phyloP scores from a whole-genome alignment of 2,329 filamentous ascomycete genomes.

The Uncinocarpus reesii region DNA sequence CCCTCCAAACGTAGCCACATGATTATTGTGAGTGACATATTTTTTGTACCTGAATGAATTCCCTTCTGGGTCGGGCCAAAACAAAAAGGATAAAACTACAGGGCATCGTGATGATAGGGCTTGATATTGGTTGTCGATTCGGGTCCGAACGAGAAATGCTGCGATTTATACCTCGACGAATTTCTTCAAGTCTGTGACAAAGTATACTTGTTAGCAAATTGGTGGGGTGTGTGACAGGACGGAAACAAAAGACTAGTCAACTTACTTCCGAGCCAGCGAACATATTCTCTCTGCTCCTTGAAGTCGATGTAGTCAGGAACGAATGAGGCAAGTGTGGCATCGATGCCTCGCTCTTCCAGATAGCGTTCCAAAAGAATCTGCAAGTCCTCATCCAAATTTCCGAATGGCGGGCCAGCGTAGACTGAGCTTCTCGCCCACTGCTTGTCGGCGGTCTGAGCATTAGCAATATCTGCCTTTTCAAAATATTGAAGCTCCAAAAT shows the following conservation, averaged over 20 bases:
- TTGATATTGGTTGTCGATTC: background rate
- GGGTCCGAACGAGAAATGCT: background rate
- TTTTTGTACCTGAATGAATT: background rate
- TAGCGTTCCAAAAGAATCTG: conserved; percentile 87
- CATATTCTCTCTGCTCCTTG: conserved; percentile 98
- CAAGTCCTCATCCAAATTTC: conserved; percentile 89
- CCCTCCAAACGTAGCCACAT: conserved; percentile 1
- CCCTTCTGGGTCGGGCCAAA: background rate
- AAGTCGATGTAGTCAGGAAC: conserved; percentile 92
- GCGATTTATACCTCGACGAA: conserved; percentile 61
- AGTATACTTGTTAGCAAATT: conserved; percentile 17
- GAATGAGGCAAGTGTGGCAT: conserved; percentile 75
- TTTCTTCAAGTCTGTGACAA: conserved; percentile 58
- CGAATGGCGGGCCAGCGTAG: conserved; percentile 87
- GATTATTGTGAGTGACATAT: background rate
- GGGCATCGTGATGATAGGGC: background rate
- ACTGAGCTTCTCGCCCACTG: conserved; percentile 65
- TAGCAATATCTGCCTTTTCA: conserved; percentile 64
- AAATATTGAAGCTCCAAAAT: conserved; percentile 90
- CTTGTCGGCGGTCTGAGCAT: conserved; percentile 63
- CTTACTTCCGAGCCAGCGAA: conserved; percentile 69
- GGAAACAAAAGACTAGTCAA: conserved; percentile 12
- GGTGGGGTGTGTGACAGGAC: background rate
- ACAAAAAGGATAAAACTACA: background rate
- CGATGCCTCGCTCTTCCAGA: conserved; percentile 87